Evolutionary conservation across 352 stramenopile species (phyloP).

Genomic region (Phytophthora melonis): DNA sequence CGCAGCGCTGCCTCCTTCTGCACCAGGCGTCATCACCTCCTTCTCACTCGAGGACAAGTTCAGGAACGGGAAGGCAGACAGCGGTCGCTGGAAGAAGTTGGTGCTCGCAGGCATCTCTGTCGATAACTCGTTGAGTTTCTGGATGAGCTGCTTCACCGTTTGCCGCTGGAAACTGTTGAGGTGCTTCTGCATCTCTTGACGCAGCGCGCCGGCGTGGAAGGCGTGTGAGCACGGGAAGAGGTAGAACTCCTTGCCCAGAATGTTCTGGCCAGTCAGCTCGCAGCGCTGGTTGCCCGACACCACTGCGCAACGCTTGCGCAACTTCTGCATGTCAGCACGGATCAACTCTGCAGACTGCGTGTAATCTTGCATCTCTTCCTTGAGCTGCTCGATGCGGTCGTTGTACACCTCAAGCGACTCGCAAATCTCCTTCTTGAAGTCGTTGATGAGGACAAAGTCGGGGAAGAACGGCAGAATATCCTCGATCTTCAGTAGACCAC

Average conservation of each 20-base stretch:
- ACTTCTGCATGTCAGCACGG: slow-evolving; percentile 89
- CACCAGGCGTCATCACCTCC: slow-evolving; percentile 64
- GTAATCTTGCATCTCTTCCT: slow-evolving; percentile 95
- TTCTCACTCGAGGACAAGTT: slow-evolving; percentile 81
- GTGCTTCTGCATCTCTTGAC: slow-evolving; percentile 91
- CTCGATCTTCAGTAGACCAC: slow-evolving; percentile 92
- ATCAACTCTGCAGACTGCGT: slow-evolving; percentile 92
- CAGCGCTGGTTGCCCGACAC: slow-evolving; percentile 91
- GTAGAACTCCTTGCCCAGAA: slow-evolving; percentile 94
- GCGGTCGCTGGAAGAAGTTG: slow-evolving; percentile 82
- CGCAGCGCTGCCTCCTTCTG: slow-evolving; percentile 47
- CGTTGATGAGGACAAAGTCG: slow-evolving; percentile 96
- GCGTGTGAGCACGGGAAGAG: slow-evolving; percentile 95
- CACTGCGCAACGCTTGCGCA: slow-evolving; percentile 87
- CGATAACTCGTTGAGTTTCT: slow-evolving; percentile 89
- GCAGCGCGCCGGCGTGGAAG: slow-evolving; percentile 92
- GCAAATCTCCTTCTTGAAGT: slow-evolving; percentile 97
- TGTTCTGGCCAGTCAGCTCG: slow-evolving; percentile 90
- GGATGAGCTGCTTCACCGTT: slow-evolving; percentile 91
- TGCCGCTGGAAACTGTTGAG: slow-evolving; percentile 90
- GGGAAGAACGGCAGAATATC: slow-evolving; percentile 96
- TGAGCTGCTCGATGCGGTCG: slow-evolving; percentile 92
- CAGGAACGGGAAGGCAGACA: slow-evolving; percentile 67
- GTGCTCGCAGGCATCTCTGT: slow-evolving; percentile 74
- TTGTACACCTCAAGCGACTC: slow-evolving; percentile 93